Conservation (phyloP, 371 early-diverging fungal species). For the Mortierella sp. region DNA sequence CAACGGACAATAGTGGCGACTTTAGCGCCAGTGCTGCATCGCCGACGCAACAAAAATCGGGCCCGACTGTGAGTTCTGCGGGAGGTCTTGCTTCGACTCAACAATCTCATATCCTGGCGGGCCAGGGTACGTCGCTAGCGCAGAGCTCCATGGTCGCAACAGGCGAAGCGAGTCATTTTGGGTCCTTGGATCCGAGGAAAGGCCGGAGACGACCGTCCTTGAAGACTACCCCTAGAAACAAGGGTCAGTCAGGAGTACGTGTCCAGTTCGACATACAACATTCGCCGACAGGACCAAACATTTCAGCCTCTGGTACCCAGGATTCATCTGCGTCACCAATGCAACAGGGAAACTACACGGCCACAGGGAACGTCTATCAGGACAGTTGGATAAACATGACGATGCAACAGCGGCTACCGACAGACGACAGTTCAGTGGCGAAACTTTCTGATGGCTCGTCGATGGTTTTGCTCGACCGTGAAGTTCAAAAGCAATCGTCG, state of each 20-base stretch:
- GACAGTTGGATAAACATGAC: background rate
- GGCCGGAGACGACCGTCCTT: constrained; percentile 36
- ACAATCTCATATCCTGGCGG: background rate
- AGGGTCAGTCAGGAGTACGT: constrained; percentile 10
- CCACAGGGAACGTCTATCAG: background rate
- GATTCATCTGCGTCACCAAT: background rate
- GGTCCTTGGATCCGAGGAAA: constrained; percentile 13
- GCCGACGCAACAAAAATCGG: background rate
- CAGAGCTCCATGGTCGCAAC: background rate
- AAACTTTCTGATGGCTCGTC: background rate
- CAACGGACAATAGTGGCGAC: background rate
- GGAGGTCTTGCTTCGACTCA: background rate
- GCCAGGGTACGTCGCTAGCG: background rate
- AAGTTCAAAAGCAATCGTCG: background rate
- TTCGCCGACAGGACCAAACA: background rate
- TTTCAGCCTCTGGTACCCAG: background rate
- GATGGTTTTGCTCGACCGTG: background rate
- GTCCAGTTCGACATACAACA: constrained; percentile 30
- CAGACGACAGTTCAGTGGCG: background rate
- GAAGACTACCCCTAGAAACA: constrained; percentile 12
- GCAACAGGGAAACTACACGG: background rate
- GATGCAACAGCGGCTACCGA: background rate
- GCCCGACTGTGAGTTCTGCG: background rate
- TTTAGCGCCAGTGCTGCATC: background rate
- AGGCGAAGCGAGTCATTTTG: background rate